Evolutionary conservation across 2,329 filamentous ascomycete species (phyloP), one percentile per base, ranked within the genome.

Genomic region (Colletotrichum abscissum): DNA sequence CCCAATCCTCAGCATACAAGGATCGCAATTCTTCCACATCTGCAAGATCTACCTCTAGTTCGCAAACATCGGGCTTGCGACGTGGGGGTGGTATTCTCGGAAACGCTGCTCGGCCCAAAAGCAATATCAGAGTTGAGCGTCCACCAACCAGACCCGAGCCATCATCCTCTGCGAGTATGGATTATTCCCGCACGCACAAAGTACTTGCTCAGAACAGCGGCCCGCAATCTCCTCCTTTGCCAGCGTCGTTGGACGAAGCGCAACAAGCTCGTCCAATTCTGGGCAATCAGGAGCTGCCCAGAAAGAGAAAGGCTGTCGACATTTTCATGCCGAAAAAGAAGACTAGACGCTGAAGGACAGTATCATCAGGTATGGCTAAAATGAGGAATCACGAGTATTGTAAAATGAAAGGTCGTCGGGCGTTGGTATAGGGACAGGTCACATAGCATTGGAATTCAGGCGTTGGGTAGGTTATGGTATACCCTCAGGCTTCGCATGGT

Each of bases 241-340:
- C 75, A 4, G 30, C 63, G 28, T 72, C 62, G 8, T 67, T 35
- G 66, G 64, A 30, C 28, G 72, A 55, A 63, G 75, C 57, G 60
- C 75, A 56, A 16, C 68, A 62, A 22, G 30, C 52, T 26, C 72
- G 72, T 12, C 30, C 69, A 26, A 24, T 58, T 26, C 28, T 35
- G 12, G 54, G 69, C 28, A 72, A 60, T 35, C 62, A 58, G 38
- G 71, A 74, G 22, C n/a, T 56, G 63, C 60, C 69, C 35, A 73
- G 64, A 35, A 88, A 88, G 76, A 83, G 86, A 66, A 87, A 87
- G 76, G 78, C 81, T 0, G 84, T 85, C 5, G 84, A 85, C 73
- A 81, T 88, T n/a, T 89, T 89, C 74, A 88, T 88, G 85, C 82
- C 81, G 57, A 85, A 82, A 6, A 87, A 86, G 78, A 88, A 84